Base-by-base conservation (phyloP, 2,329 filamentous ascomycete genomes). In the Fonsecaea monophora region DNA sequence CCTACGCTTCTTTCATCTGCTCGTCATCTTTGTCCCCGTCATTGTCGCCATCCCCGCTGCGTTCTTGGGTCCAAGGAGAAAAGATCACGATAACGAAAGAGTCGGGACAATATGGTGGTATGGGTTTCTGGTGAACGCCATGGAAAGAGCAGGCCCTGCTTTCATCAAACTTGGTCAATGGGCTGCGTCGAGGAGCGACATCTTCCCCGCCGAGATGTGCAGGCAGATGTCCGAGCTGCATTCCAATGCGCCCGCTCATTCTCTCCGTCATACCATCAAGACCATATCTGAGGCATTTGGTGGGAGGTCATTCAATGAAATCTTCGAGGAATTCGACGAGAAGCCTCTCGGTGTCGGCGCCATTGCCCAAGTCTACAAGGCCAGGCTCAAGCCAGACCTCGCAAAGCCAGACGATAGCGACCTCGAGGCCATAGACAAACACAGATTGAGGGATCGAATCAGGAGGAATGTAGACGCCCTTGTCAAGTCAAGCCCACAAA, bases 121-220 rank as follows among this genome's bases (percentile, higher is more conserved):
- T 80, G 83, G 83, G 3, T 95, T 97, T 74, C 80, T 99, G 45
- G 93, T 98, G 9, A 86, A 84, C 65, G 86, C 90, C 34, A 98
- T 99, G 95, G 94, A 99, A 79, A 85, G 89, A 75, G 92, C 94
- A 18, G 95, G 95, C 0, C 94, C 95, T 53, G 93, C 95, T 0
- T 99, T 99, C 76, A 99, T 99, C 81, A 99, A 99, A 89, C 87
- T 99, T 62, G 95, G 95, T 15, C 95, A 99, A 88, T 99, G 95
- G 95, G 95, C 95, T 18, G 95, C 95, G 2, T 98, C 95, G 4
- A 86, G 95, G 76, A 92, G 94, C 50, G 95, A 99, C 79, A 97
- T 99, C 75, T 99, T 99, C 76, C 95, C 95, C 1, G 90, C 86
- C 25, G 89, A 97, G 78, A 88, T 99, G 86, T 99, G 95, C 80